Evolutionary conservation across 495 filamentous ascomycete genomes (phyloP).

Genomic region (Elasticomyces elasticus): DNA sequence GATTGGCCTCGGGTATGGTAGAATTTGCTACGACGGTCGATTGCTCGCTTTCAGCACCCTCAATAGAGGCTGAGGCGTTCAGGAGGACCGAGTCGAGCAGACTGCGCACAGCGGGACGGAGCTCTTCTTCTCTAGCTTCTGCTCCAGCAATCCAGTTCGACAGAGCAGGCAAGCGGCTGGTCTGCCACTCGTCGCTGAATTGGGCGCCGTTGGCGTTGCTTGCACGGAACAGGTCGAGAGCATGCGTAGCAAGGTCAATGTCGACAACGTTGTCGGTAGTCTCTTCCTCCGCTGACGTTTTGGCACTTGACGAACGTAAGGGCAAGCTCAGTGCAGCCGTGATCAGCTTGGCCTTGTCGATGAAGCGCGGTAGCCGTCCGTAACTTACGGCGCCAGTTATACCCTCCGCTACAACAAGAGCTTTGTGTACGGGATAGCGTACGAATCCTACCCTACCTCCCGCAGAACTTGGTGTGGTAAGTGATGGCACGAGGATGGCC

Average conservation of each 20-base stretch:
- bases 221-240: conserved; percentile 35
- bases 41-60: conserved; percentile 38
- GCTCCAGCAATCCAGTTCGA: conserved; percentile 50
- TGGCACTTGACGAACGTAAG: conserved; percentile 13
- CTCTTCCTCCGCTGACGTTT: neutral
- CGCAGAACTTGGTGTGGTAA: conserved; percentile 54
- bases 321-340: conserved; percentile 48
- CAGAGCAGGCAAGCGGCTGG: conserved; percentile 42
- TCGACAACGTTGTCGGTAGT: conserved; percentile 37
- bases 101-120: conserved; percentile 53
- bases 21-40: conserved; percentile 30
- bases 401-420: conserved; percentile 64
- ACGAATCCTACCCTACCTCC: conserved; percentile 52
- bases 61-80: conserved; percentile 46
- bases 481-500: conserved; percentile 59
- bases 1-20: conserved; percentile 34
- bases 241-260: conserved; percentile 44
- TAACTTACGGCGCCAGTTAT: conserved; percentile 45
- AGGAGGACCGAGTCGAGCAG: conserved; percentile 59
- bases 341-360: conserved; percentile 32
- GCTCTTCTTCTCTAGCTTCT: conserved; percentile 19
- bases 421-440: conserved; percentile 76
- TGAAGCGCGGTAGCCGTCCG: conserved; percentile 27
- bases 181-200: conserved; percentile 20
- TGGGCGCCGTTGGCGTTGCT: conserved; percentile 42